Evolutionary conservation across 1,139 yeast species (phyloP), one percentile per base, ranked within the genome.

Genomic region (Blastobotrys serpentis): DNA sequence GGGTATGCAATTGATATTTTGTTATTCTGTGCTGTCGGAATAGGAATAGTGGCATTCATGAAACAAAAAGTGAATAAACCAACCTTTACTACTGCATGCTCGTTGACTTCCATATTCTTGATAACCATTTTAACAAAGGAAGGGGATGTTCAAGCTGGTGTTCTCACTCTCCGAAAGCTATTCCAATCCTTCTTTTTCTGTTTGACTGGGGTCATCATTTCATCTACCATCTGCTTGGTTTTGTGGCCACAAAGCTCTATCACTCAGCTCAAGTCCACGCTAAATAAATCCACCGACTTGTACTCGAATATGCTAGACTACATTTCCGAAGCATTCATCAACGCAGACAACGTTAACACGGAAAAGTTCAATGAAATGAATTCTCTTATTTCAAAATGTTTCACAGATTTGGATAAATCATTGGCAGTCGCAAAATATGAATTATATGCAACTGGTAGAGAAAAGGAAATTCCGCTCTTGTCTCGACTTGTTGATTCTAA

Each of bases 51-150:
- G 21, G 84, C 92, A 1, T 84, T 75, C 58, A 74, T 79, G 74
- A 86, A 86, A 57, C 88, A 83, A 58, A 74, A 76, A 54, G 78
- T 85, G 46, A 77, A 78, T 54, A 80, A 78, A 58, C 85, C 80
- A 29, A 82, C 86, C 0, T 86, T 86, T 63, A 85, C 84, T 57
- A 86, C 92, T 13, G 92, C 95, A 0, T 84, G 94, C 59, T 81
- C 89, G 0, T 70, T 86, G 47, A 88, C 94, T 0, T 81, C 86
- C 14, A 84, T 86, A 47, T 77, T 86, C 7, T 70, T 86, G 41
- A 82, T 86, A 10, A 77, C 89, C 0, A 82, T 87, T 54, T 74
- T 86, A 39, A 79, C 86, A n/a, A 82, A 84, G 58, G 95, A 86
- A 60, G 92, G 90, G 10, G 77, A 85, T 42, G 68, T 78, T 42